Percentiles rank a stretch among this genome's conserved stretches.
phyloP scores from a whole-genome alignment of 768 basidiomycete genomes.

The Termitomyces sp. region DNA sequence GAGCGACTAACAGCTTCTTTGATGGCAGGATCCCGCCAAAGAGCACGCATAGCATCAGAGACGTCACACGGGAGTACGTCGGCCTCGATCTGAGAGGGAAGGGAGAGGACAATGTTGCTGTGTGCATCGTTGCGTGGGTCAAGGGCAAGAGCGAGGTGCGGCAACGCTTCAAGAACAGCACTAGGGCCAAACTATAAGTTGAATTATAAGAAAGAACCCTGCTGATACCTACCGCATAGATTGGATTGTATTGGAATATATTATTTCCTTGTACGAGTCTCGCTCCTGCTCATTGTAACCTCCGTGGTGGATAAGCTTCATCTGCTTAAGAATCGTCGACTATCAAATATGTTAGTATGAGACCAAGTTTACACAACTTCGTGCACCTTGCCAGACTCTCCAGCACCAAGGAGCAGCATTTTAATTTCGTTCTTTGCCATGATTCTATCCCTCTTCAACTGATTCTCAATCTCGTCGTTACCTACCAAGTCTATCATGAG shows the following conservation, averaged over 20 bases:
- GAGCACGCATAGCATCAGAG: slow-evolving; percentile 66
- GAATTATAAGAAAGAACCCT: not conserved
- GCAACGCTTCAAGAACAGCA: slow-evolving; percentile 74
- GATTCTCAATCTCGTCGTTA: slow-evolving; percentile 91
- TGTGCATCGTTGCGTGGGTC: slow-evolving; percentile 64
- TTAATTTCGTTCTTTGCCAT: slow-evolving; percentile 93
- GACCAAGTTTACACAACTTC: not conserved
- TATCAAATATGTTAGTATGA: not conserved
- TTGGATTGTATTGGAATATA: slow-evolving; percentile 84
- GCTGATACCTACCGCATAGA: slow-evolving; percentile 69
- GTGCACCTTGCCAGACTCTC: slow-evolving; percentile 90
- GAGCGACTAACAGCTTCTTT: slow-evolving; percentile 77
- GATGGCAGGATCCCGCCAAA: slow-evolving; percentile 80
- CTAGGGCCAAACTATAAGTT: slow-evolving; percentile 1
- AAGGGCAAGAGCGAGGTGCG: slow-evolving; percentile 71
- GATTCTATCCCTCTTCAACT: slow-evolving; percentile 82
- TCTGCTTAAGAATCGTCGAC: not conserved
- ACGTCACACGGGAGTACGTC: slow-evolving; percentile 71
- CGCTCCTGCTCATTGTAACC: slow-evolving; percentile 18
- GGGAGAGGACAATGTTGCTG: slow-evolving; percentile 58
- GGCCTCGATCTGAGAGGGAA: slow-evolving; percentile 75
- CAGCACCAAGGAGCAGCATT: slow-evolving; percentile 92
- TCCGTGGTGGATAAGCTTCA: slow-evolving; percentile 1
- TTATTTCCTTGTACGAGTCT: slow-evolving; percentile 88
- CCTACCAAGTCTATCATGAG: slow-evolving; percentile 33